Evolutionary conservation across 345 rosid species (phyloP), one percentile per base, ranked within the genome.

Genomic region (Corchorus olitorius): DNA sequence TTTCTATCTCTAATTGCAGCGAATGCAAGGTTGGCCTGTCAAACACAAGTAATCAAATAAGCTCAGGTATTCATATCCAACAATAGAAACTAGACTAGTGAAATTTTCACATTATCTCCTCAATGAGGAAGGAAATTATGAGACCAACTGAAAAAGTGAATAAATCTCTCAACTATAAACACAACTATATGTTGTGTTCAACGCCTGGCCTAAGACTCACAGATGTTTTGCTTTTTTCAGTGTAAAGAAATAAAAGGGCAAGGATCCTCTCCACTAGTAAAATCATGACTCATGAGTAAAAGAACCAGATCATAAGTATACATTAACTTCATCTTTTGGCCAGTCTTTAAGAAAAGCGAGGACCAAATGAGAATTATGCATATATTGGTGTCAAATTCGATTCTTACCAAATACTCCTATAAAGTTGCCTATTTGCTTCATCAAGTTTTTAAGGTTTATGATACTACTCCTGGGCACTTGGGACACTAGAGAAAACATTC

Each of bases 21-120:
- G 1, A 96, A 96, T 14, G 99, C 97, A 0, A 88, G 92, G 79
- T 80, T 86, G 79, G 98, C 93, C 99, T 96, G 93, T 50, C 74
- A 83, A 76, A 54, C 59, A 77, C 53, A 75, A 70, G 48, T 17
- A 60, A 70, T 65, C 45, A 62, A 62, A 58, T 48, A 4, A 41
- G 15, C 72, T 70, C 19, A 78, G 65, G 55, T 73, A 48, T 43
- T 12, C 19, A 22, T 35, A 9, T 48, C 4, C 62, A 8, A 9
- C 46, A 41, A 10, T 37, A 39, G 20, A 70, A 20, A 56, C 58
- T 19, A 45, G 7, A 34, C 62, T 20, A 63, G n/a, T n/a, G 17
- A n/a, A 48, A 35, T 52, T 65, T 27, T 6, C 72, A 68, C 2
- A 27, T 68, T 48, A 48, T 49, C n/a, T n/a, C n/a, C n/a, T n/a